phyloP scores from a whole-genome alignment of 1,284 basidiomycete species.

The Moesziomyces antarcticus region DNA sequence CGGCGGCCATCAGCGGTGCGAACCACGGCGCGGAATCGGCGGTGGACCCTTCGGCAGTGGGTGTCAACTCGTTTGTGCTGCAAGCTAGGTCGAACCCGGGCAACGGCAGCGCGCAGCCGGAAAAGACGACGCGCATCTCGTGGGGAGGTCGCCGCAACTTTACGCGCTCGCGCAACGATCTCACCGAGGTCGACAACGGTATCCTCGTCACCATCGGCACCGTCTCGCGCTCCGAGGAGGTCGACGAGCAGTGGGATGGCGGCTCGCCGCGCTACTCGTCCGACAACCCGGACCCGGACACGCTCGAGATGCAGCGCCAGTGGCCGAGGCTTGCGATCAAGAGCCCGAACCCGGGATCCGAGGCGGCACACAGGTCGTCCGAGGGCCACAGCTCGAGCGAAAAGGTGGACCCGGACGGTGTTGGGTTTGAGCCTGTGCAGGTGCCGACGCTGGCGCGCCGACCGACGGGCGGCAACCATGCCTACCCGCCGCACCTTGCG shows the following conservation, averaged over 20 bases:
- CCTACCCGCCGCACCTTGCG: conserved; percentile 1
- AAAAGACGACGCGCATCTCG: conserved; percentile 19
- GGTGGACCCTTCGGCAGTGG: background rate
- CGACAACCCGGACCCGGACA: conserved; percentile 32
- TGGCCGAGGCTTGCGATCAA: conserved; percentile 18
- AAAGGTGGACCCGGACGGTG: conserved; percentile 8
- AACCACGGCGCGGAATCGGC: background rate
- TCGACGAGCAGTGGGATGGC: conserved; percentile 16
- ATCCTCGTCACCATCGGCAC: conserved; percentile 39
- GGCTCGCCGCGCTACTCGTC: conserved; percentile 41
- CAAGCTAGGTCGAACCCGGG: conserved; percentile 16
- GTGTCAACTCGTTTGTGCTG: conserved; percentile 24
- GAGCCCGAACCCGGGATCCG: background rate
- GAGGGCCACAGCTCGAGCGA: conserved; percentile 11
- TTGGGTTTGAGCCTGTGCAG: conserved; percentile 5
- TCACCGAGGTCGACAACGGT: conserved; percentile 16
- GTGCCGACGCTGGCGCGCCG: conserved; percentile 9
- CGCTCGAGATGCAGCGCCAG: conserved; percentile 25
- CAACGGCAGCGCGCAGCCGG: background rate
- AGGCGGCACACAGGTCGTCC: conserved; percentile 3
- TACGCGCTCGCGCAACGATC: conserved; percentile 11
- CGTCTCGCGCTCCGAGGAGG: conserved; percentile 23
- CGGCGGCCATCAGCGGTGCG: background rate
- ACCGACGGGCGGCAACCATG: background rate
- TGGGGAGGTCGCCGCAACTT: conserved; percentile 8